Base-by-base conservation (phyloP, 768 basidiomycete genomes). In the Leccinum boreale region DNA sequence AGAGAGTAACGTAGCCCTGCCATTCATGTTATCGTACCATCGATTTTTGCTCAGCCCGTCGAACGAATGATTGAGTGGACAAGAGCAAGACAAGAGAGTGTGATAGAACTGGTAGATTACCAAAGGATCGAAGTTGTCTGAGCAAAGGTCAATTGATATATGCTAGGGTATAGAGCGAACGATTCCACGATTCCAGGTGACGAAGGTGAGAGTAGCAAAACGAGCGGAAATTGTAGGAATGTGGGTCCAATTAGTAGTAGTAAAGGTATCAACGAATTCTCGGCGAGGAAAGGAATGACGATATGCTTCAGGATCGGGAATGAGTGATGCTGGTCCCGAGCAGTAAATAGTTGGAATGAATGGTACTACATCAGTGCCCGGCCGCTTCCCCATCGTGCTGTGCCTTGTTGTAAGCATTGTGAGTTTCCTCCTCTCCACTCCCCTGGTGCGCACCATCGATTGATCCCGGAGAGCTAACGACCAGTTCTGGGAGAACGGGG, bases 391-490 rank as follows among this genome's bases (percentile, higher is more conserved):
- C 67, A 59, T 56, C 61, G 56, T 58, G 59, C 58, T 69, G 69
- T 58, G 48, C 57, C 58, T 55, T 63, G 29, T 59, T 58, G 45
- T 63, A 50, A 52, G 64, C 28, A 52, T 58, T 50, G 31, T 61
- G 62, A 57, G 21, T 23, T 36, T 53, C 58, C 28, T 59, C 62
- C 39, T 63, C 51, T 29, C 62, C 57, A 50, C 51, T 62, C 57
- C 61, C 63, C 44, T 56, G 55, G 11, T 58, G 61, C 58, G 55
- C 58, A 48, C 70, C 73, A 53, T 72, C 71, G 50, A 68, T 67
- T 50, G 71, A 74, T 31, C 61, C 63, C 15, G 71, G 71, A 39
- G 71, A 71, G 47, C 73, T 74, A 28, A 73, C 73, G 49, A 73
- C 71, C 47, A 73, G 63, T 55, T 73, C 71, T 11, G 71, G 71